Conservation (phyloP, 2,329 filamentous ascomycete species). For the Xylariaceae sp. region DNA sequence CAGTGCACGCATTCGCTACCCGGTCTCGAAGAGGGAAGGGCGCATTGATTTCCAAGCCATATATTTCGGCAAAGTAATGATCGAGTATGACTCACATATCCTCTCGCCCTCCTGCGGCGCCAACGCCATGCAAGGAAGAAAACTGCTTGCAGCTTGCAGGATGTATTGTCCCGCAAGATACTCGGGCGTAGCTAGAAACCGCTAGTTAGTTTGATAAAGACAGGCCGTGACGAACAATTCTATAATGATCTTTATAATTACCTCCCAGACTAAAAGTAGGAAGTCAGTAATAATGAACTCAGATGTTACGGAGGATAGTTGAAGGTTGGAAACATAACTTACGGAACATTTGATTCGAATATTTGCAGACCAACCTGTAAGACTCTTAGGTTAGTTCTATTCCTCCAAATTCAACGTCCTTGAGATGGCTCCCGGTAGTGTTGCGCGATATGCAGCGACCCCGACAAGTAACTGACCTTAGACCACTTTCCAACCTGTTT, state of each 20-base stretch:
- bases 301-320: not conserved
- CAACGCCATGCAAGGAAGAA: constrained; percentile 95
- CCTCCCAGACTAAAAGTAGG: constrained; percentile 12
- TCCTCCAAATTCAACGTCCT: not conserved
- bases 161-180: constrained; percentile 98
- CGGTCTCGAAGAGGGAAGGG: not conserved
- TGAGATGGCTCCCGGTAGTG: not conserved
- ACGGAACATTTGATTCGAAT: constrained; percentile 68
- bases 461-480: constrained; percentile 53
- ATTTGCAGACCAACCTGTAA: constrained; percentile 73
- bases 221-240: not conserved
- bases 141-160: constrained; percentile 91
- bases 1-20: not conserved
- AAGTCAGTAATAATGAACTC: constrained; percentile 1
- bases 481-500: constrained; percentile 81
- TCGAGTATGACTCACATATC: constrained; percentile 42
- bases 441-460: not conserved
- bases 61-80: not conserved
- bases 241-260: constrained; percentile 1
- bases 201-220: constrained; percentile 3
- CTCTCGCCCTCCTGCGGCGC: constrained; percentile 91
- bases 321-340: not conserved
- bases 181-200: constrained; percentile 85
- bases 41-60: constrained; percentile 34
- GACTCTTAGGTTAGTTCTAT: not conserved